These are phyloP conservation scores for Agrocybe chaxingu DNA, from an alignment of 768 basidiomycete genomes.

Conservation along the genomic window DNA sequence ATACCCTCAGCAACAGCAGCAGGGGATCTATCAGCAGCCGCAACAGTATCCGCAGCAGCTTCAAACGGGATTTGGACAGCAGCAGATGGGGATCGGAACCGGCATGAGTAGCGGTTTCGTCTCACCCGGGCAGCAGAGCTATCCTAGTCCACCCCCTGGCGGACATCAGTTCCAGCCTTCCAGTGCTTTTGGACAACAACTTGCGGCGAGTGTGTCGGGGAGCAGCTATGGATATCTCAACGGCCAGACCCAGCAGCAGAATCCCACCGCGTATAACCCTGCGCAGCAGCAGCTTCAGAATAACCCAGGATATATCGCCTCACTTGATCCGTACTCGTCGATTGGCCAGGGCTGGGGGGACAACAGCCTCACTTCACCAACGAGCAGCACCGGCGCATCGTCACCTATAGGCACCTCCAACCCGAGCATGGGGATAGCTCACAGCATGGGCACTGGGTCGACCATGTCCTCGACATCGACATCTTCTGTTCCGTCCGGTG, in stretches of 20 bases:
- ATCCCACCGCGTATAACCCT: constrained; percentile 32
- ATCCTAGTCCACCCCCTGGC: constrained; percentile 10
- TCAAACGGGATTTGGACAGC: constrained; percentile 11
- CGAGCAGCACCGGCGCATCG: constrained; percentile 16
- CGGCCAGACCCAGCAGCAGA: constrained; percentile 26
- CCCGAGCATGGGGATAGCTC: constrained; percentile 11
- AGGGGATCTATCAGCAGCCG: constrained; percentile 32
- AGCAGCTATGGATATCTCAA: constrained; percentile 37
- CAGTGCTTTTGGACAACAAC: constrained; percentile 57
- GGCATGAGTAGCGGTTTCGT: constrained; percentile 13
- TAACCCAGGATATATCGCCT: constrained; percentile 43
- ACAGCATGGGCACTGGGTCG: constrained; percentile 13
- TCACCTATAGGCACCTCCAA: constrained; percentile 17
- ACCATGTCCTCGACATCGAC: constrained; percentile 16
- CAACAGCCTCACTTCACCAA: constrained; percentile 10
- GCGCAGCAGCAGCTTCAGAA: constrained; percentile 46
- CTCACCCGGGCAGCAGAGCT: constrained; percentile 8
- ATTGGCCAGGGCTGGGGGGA: constrained; percentile 42
- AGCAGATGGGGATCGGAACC: constrained; percentile 3
- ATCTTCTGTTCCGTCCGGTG: constrained; percentile 4
- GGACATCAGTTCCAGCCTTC: constrained; percentile 41
- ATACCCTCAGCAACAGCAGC: constrained; percentile 36
- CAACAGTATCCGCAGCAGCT: constrained; percentile 10
- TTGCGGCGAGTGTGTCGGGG: constrained; percentile 35
- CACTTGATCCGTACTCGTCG: constrained; percentile 52